Percentiles rank a stretch among this genome's conserved stretches.
Evolutionary conservation across 208 protist species (phyloP).

Genomic region (Vickermania ingenoplastis): DNA sequence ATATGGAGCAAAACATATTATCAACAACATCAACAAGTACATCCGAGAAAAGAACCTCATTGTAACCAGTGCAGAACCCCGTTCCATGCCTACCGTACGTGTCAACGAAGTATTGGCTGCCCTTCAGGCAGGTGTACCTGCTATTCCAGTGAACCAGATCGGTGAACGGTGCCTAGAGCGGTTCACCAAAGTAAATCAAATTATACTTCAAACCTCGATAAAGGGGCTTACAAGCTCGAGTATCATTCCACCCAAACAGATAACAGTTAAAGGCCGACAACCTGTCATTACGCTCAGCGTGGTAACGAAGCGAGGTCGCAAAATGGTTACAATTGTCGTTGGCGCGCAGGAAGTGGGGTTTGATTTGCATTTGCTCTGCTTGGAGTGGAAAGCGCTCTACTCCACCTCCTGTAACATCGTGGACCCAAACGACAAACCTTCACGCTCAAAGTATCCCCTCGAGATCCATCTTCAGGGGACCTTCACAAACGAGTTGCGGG

Average conservation of each 20-base stretch:
- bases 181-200: conserved; percentile 40
- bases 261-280: conserved; percentile 27
- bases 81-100: conserved; percentile 22
- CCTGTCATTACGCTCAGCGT: conserved; percentile 34
- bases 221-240: conserved; percentile 15
- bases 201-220: conserved; percentile 39
- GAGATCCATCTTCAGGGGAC: conserved; percentile 60
- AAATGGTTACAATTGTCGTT: conserved; percentile 49
- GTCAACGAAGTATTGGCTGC: conserved; percentile 9
- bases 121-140: conserved; percentile 5
- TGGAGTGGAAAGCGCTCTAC: conserved; percentile 49
- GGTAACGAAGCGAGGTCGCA: conserved; percentile 36
- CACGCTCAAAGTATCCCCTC: conserved; percentile 40
- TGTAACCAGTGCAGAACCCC: conserved; percentile 5
- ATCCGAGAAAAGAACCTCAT: conserved; percentile 24
- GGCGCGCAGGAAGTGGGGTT: conserved; percentile 51
- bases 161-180: conserved; percentile 20
- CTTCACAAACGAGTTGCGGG: too few relatives aligned
- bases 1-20: conserved; percentile 18
- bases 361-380: conserved; percentile 30
- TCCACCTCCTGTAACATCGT: conserved; percentile 38
- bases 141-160: conserved; percentile 23
- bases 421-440: conserved; percentile 43
- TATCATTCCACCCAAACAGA: conserved; percentile 16
- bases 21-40: conserved; percentile 42